Evolutionary conservation across 352 stramenopile genomes (phyloP).

Genomic region (Phytophthora brassicae): DNA sequence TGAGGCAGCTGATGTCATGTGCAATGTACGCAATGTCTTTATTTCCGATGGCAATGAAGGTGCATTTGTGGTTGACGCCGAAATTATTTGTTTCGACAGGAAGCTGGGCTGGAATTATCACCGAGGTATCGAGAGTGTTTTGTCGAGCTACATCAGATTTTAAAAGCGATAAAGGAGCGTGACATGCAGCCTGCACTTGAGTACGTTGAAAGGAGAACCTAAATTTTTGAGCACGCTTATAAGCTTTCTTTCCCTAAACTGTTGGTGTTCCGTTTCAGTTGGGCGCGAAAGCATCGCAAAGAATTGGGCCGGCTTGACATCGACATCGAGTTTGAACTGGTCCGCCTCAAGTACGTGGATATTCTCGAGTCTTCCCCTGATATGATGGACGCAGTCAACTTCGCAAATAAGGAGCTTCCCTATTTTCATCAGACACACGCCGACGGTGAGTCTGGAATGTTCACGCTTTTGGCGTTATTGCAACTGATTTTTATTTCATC

Average conservation of each 20-base stretch:
- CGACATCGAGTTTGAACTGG: slow-evolving; percentile 83
- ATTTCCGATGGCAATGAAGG: neutral
- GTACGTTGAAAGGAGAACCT: slow-evolving; percentile 34
- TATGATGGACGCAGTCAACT: slow-evolving; percentile 69
- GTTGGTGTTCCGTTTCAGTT: slow-evolving; percentile 39
- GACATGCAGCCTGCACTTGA: slow-evolving; percentile 67
- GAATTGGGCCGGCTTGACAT: slow-evolving; percentile 53
- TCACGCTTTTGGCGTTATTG: neutral
- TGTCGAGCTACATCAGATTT: slow-evolving; percentile 64
- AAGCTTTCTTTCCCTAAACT: neutral
- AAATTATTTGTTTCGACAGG: slow-evolving; percentile 31
- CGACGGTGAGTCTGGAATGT: slow-evolving; percentile 36
- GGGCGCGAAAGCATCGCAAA: slow-evolving; percentile 55
- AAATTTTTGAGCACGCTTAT: neutral
- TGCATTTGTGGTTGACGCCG: neutral
- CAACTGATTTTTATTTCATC: neutral
- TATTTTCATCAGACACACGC: slow-evolving; percentile 63
- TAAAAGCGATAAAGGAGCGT: slow-evolving; percentile 62
- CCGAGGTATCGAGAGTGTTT: slow-evolving; percentile 63
- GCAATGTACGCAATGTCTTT: slow-evolving; percentile 46
- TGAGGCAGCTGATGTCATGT: slow-evolving; percentile 66
- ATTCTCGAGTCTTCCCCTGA: slow-evolving; percentile 63
- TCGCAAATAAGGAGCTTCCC: slow-evolving; percentile 64
- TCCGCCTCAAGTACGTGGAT: slow-evolving; percentile 83
- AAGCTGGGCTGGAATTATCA: slow-evolving; percentile 56